A percentile compares a stretch with the other conserved stretches of the same genome.
phyloP scores from a whole-genome alignment of 2,329 filamentous ascomycete genomes.

The Colletotrichum filicis region DNA sequence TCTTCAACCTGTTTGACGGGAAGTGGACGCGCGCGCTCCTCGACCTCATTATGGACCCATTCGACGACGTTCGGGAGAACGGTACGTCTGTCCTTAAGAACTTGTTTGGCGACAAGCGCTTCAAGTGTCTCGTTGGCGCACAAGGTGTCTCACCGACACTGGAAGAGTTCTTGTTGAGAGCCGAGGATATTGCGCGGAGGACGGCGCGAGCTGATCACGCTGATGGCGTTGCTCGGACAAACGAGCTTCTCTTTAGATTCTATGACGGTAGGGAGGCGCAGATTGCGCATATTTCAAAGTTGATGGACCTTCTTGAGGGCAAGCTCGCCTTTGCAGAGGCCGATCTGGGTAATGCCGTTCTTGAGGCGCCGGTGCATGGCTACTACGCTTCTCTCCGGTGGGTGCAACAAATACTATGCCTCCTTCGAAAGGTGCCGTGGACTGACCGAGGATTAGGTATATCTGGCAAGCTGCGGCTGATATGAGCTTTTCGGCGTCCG shows the following conservation, averaged over 20 bases:
- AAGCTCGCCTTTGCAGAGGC: conserved; percentile 72
- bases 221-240: conserved; percentile 85
- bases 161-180: conserved; percentile 58
- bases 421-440: conserved; percentile 1
- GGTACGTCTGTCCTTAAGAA: conserved; percentile 62
- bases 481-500: conserved; percentile 48
- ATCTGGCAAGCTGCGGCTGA: conserved; percentile 63
- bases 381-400: conserved; percentile 75
- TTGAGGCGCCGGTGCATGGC: conserved; percentile 75
- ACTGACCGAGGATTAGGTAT: conserved; percentile 50
- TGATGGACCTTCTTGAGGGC: conserved; percentile 71
- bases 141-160: conserved; percentile 46
- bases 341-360: conserved; percentile 74
- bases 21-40: conserved; percentile 73
- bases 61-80: conserved; percentile 84
- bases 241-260: conserved; percentile 75
- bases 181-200: conserved; percentile 68
- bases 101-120: conserved; percentile 55
- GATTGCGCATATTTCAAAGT: conserved; percentile 62
- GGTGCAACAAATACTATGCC: conserved; percentile 29
- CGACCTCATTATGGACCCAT: conserved; percentile 88
- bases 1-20: conserved; percentile 55
- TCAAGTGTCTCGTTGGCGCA: conserved; percentile 37
- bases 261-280: conserved; percentile 54
- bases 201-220: conserved; percentile 92